Base-by-base conservation (phyloP, 306 rosid species). In the Gleditsia sinensis region DNA sequence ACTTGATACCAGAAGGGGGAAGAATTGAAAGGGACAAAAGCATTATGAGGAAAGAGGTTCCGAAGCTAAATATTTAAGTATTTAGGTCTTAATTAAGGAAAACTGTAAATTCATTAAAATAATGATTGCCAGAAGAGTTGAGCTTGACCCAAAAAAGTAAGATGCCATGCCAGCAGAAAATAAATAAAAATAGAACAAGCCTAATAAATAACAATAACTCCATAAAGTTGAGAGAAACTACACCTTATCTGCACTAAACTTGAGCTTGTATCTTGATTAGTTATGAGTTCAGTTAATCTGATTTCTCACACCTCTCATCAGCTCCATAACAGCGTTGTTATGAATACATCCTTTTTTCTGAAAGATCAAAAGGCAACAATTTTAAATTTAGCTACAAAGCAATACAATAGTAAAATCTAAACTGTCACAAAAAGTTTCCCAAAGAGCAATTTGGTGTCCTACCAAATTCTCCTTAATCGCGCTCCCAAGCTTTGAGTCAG, bases 161-260 rank as follows among this genome's bases (percentile, higher is more conserved):
- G 3, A 23, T n/a, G n/a, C n/a, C 24, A 8, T 17, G 9, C 16
- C 25, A 23, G 36, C 19, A 27, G 20, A 9, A 37, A 43, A 13
- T 7, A 51, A 13, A 19, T 16, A 14, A 20, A 13, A 23, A n/a
- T n/a, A 4, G 33, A 49, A 23, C 1, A 4, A 37, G 0, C 21
- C 24, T 58, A 11, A 25, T 6, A 21, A 27, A 58, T 2, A 2
- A 36, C 14, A 43, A 39, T 8, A 21, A 71, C 13, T 20, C 37
- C 9, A 28, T 1, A 32, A 27, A 51, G 55, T 19, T 23, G 11
- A 49, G 12, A 69, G 42, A 74, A 71, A 78, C 54, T 72, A 67
- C 68, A 91, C 99, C 96, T 92, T 94, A 43, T 94, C 97, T 8
- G 99, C 92, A 69, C 99, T 94, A 82, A 94, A 94, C 85, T 94